Evolutionary conservation across 768 basidiomycete species (phyloP), one percentile per base, ranked within the genome.

Genomic region (Rickenella mellea): DNA sequence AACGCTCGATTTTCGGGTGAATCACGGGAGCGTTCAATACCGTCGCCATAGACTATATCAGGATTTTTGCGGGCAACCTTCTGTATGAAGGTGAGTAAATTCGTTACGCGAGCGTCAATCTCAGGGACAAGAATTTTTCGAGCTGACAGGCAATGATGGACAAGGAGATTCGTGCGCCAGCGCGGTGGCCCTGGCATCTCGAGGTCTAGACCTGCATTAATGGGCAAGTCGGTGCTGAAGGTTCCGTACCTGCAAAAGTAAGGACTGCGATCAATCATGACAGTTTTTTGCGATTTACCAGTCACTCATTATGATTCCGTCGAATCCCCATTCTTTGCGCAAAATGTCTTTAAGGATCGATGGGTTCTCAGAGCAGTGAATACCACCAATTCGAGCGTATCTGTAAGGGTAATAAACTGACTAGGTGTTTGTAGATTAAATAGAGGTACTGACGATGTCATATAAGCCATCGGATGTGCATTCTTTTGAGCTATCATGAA

Each of bases 121-220:
- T 69, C 72, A 1, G 55, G 40, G 11, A 55, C 48, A 9, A 65
- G 57, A 14, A 78, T 47, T 54, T 85, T 85, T 53, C 76, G 69
- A 5, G 68, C 55, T 31, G 65, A 61, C 27, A 70, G 58, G 44
- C 54, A 62, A 38, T 69, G 66, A 40, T 64, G 50, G 17, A 67
- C 50, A 14, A 66, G 60, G n/a, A 57, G 42, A 4, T 54, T 49
- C 1, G 61, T 64, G 19, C 67, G 55, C 67, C 65, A 68, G 29
- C 63, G 55, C n/a, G 64, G 58, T 3, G 63, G 63, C 1, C 69
- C 68, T 61, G 75, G 76, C 76, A 77, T 79, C 52, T 83, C 80
- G 17, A 81, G 60, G 50, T 81, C 76, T 12, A 81, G 55, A 0
- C 79, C 78, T 8, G 80, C 78, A 44, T 75, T 74, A 52, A 82